phyloP scores from a whole-genome alignment of 148 eudicot species.

The Cornus controversa region DNA sequence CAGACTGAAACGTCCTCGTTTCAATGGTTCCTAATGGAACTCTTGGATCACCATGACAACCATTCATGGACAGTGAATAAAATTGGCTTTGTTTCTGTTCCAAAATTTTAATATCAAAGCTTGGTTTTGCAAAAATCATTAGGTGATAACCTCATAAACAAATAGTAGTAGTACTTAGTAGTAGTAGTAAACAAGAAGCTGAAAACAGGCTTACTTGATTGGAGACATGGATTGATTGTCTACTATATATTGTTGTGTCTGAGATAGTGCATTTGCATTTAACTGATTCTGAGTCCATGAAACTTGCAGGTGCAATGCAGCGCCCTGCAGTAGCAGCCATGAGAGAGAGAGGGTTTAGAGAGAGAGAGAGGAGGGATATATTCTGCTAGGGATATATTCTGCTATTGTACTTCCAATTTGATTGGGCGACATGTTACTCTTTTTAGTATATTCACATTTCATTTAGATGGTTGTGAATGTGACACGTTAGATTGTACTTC shows the following conservation, averaged over 20 bases:
- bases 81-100: constrained; percentile 24
- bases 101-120: too few relatives aligned
- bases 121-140: neutral
- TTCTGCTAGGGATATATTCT: neutral
- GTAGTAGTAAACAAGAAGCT: too few relatives aligned
- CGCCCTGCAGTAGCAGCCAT: constrained; percentile 33
- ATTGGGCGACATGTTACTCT: too few relatives aligned
- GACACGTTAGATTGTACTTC: too few relatives aligned
- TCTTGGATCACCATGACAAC: constrained; percentile 57
- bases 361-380: constrained; percentile 3
- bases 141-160: too few relatives aligned
- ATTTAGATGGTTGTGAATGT: too few relatives aligned
- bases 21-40: constrained; percentile 53
- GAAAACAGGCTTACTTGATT: constrained; percentile 9
- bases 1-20: constrained; percentile 58
- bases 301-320: constrained; percentile 29
- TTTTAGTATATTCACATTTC: too few relatives aligned
- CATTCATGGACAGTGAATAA: constrained; percentile 72
- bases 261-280: constrained; percentile 8
- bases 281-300: constrained; percentile 25
- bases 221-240: constrained; percentile 16
- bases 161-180: too few relatives aligned
- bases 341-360: neutral
- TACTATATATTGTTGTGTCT: neutral
- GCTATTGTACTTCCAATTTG: too few relatives aligned